These are phyloP conservation scores for Phaseolus coccineus DNA, from an alignment of 331 rosid genomes.

Conservation along the genomic window DNA sequence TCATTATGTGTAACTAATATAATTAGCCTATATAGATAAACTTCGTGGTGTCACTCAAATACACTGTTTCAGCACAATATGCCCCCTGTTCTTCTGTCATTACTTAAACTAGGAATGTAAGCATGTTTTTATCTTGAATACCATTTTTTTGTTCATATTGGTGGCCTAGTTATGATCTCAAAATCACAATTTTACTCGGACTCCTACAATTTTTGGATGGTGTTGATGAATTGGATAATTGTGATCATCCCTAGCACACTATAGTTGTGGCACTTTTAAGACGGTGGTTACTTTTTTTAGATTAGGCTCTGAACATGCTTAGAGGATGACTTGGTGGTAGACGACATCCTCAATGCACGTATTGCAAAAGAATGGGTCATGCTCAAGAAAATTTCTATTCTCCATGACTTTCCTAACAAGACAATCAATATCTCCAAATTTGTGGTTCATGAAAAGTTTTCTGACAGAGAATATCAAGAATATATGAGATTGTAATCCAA, in stretches of 20 bases:
- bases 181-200: not conserved
- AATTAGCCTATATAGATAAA: not conserved
- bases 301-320: too few species aligned
- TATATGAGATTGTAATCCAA: too few species aligned
- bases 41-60: not conserved
- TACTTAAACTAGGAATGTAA: constrained; percentile 1
- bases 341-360: too few species aligned
- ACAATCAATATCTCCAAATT: too few species aligned
- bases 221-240: not conserved
- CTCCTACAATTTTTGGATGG: not conserved
- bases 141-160: constrained; percentile 10
- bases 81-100: too few species aligned
- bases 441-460: too few species aligned
- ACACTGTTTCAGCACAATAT: not conserved
- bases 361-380: too few species aligned
- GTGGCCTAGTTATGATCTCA: not conserved
- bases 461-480: too few species aligned
- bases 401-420: too few species aligned
- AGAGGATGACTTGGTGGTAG: too few species aligned
- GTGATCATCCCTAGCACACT: not conserved
- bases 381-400: too few species aligned
- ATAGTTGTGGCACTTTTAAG: not conserved
- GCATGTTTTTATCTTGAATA: not conserved
- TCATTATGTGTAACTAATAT: not conserved
- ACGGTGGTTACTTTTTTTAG: not conserved